A percentile compares a stretch with the other conserved stretches of the same genome.
Evolutionary conservation across 768 basidiomycete genomes (phyloP).

Genomic region (Termitomyces sp.): DNA sequence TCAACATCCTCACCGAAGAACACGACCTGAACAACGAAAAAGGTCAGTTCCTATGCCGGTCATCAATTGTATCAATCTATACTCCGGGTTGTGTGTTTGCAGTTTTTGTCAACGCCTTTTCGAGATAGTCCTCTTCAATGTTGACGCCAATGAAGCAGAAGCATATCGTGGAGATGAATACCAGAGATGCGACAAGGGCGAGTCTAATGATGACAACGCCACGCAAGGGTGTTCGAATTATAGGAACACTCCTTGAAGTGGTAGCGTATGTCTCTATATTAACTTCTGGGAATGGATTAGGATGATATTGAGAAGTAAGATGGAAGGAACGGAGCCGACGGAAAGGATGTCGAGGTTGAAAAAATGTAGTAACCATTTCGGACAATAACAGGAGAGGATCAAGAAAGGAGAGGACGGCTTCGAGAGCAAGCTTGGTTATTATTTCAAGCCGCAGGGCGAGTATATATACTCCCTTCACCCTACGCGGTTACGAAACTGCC

Average conservation of each 20-base stretch:
- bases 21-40: constrained; percentile 32
- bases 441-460: too few relatives aligned
- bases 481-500: background rate
- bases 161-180: background rate
- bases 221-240: background rate
- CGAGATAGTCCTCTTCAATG: background rate
- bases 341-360: background rate
- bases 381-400: background rate
- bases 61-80: background rate
- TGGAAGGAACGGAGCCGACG: background rate
- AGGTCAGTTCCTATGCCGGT: background rate
- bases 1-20: constrained; percentile 53
- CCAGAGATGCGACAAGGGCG: background rate
- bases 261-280: background rate
- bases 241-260: background rate
- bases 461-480: background rate
- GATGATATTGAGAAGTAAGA: background rate
- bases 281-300: background rate
- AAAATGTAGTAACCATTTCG: background rate
- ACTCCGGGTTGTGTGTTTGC: background rate
- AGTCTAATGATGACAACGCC: background rate
- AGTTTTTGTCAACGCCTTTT: background rate
- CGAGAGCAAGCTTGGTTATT: background rate
- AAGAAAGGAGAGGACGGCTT: background rate
- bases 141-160: background rate